These are phyloP conservation scores for Vigna angularis DNA, from an alignment of 306 rosid species.

Conservation along the genomic window DNA sequence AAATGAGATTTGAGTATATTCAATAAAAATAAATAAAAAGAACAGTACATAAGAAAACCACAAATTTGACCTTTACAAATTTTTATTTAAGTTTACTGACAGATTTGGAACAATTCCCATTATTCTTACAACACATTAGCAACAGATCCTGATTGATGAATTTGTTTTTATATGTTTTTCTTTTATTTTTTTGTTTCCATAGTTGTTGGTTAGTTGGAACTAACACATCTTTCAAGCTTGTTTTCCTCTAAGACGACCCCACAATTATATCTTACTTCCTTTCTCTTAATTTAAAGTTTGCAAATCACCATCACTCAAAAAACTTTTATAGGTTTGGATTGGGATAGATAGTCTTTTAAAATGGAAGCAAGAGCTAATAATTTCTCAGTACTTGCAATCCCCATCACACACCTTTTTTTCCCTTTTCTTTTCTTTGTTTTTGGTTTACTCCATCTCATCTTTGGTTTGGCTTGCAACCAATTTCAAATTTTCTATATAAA, in stretches of 20 bases:
- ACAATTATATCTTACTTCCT: conserved; percentile 27
- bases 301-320: conserved; percentile 33
- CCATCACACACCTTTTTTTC: neutral
- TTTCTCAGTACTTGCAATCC: neutral
- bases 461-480: no score
- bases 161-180: no score
- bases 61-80: no score
- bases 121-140: no score
- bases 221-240: conserved; percentile 34
- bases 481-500: no score
- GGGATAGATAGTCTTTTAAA: conserved; percentile 33
- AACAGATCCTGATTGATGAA: no score
- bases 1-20: no score
- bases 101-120: no score
- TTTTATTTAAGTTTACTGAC: no score
- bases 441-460: neutral
- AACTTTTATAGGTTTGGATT: conserved; percentile 25
- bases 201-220: conserved; percentile 48
- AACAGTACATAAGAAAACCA: no score
- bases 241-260: conserved; percentile 21
- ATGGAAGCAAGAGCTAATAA: conserved; percentile 32
- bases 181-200: neutral
- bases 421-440: neutral
- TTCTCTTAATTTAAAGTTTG: conserved; percentile 27
- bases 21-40: no score